Base-by-base conservation (phyloP, 148 eudicot species). In the Rhododendron molle region DNA sequence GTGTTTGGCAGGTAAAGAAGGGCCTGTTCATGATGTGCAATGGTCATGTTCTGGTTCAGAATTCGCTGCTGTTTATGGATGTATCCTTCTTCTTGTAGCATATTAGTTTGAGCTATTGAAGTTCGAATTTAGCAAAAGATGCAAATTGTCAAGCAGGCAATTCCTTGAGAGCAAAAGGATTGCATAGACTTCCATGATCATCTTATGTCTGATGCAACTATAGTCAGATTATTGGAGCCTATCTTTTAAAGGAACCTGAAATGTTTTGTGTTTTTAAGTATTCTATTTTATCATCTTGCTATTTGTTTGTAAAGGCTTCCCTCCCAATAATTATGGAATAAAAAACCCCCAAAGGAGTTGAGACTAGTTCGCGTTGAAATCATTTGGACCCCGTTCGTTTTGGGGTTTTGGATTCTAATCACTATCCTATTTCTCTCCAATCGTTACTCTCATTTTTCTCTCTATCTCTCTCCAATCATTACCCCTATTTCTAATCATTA, bases 1-100 rank as follows among this genome's bases (percentile, higher is more conserved):
- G 32, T 56, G 13, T 18, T 88, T 85, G 81, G 85, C 94, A 97
- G 98, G 95, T 88, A 93, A 95, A 91, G 99, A 97, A 84, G 99
- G 99, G 79, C 99, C 99, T 69, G 91, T 97, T 62, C 99, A 97
- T 88, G 99, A 97, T 92, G 99, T 95, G 89, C 98, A 93, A 80
- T 97, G 99, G 99, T 97, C 99, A 52, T 84, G 56, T 83, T 88
- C 99, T 23, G 98, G 99, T 72, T 90, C 93, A 90, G 97, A 95
- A 83, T 97, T 97, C 86, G 99, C 98, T 52, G 99, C 92, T 87
- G 99, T 97, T 79, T 97, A 97, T 90, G 99, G 99, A 88, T 94
- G 99, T 97, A 97, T 97, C 98, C 98, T 94, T 90, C 83, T 38
- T 79, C 85, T 71, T 23, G 14, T n/a, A 44, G 23, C 44, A 78